phyloP scores from a whole-genome alignment of 1,284 basidiomycete species.

The Moniliophthora roreri region DNA sequence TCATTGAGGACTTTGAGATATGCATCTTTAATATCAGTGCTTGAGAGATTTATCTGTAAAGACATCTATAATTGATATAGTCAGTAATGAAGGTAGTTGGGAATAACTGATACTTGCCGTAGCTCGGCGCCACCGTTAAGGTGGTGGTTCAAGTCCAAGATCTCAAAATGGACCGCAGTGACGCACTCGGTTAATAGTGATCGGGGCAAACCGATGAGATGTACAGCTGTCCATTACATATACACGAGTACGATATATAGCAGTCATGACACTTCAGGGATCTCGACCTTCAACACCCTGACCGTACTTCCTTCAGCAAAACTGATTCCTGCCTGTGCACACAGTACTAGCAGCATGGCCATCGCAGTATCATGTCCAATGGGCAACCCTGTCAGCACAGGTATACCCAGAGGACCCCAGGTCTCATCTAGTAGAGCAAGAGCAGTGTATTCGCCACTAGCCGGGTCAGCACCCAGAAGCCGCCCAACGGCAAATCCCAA shows the following conservation, averaged over 20 bases:
- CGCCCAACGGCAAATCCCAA: background rate
- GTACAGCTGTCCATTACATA: too few relatives aligned
- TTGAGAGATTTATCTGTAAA: conserved; percentile 73
- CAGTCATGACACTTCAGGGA: too few relatives aligned
- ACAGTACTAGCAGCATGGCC: background rate
- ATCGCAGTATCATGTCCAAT: background rate
- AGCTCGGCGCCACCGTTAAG: too few relatives aligned
- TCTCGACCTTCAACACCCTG: too few relatives aligned
- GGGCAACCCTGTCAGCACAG: background rate
- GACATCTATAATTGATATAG: conserved; percentile 48
- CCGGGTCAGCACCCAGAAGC: background rate
- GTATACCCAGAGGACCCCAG: background rate
- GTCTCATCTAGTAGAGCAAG: background rate
- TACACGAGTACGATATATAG: too few relatives aligned
- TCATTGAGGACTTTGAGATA: conserved; percentile 82
- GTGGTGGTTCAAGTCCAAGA: too few relatives aligned
- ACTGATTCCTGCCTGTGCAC: background rate
- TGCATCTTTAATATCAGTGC: conserved; percentile 70
- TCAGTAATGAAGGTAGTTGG: too few relatives aligned
- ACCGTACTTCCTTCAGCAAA: too few relatives aligned
- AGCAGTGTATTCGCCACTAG: background rate
- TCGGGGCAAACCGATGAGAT: too few relatives aligned
- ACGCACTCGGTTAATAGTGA: too few relatives aligned
- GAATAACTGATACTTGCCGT: too few relatives aligned
- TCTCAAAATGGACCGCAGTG: too few relatives aligned